phyloP scores from a whole-genome alignment of 2,329 filamentous ascomycete genomes.

The Paecilomyces formosus region DNA sequence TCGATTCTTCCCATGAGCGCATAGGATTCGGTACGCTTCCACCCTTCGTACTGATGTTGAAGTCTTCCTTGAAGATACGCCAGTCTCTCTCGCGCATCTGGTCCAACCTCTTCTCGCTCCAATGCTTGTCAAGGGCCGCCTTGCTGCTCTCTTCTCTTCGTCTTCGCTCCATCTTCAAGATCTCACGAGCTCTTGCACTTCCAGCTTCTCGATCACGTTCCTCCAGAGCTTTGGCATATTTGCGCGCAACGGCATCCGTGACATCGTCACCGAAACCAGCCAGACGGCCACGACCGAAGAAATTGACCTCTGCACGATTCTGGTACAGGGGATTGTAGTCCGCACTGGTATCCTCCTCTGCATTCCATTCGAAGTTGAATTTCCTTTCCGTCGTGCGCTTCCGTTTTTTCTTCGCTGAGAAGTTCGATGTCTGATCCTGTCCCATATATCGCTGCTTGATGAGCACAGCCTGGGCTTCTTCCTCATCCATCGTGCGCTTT shows the following conservation, averaged over 20 bases:
- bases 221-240: constrained; percentile 62
- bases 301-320: constrained; percentile 56
- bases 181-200: constrained; percentile 64
- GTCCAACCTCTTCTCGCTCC: constrained; percentile 85
- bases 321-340: constrained; percentile 79
- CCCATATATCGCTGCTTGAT: constrained; percentile 84
- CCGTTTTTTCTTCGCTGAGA: constrained; percentile 93
- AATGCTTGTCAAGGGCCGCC: constrained; percentile 80
- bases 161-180: constrained; percentile 77
- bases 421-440: constrained; percentile 78
- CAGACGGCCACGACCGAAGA: constrained; percentile 61
- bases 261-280: constrained; percentile 59
- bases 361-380: constrained; percentile 98
- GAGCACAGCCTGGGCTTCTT: constrained; percentile 64
- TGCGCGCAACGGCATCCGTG: constrained; percentile 43
- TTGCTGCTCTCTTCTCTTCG: constrained; percentile 64
- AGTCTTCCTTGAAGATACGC: constrained; percentile 99
- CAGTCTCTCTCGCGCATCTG: constrained; percentile 98
- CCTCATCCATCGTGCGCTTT: constrained; percentile 42
- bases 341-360: constrained; percentile 81
- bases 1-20: constrained; percentile 86
- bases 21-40: constrained; percentile 90
- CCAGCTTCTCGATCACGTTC: constrained; percentile 71
- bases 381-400: constrained; percentile 90
- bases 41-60: constrained; percentile 91